Evolutionary conservation across 768 basidiomycete species (phyloP), one percentile per base, ranked within the genome.

Genomic region (Leccinum disarticulatum): DNA sequence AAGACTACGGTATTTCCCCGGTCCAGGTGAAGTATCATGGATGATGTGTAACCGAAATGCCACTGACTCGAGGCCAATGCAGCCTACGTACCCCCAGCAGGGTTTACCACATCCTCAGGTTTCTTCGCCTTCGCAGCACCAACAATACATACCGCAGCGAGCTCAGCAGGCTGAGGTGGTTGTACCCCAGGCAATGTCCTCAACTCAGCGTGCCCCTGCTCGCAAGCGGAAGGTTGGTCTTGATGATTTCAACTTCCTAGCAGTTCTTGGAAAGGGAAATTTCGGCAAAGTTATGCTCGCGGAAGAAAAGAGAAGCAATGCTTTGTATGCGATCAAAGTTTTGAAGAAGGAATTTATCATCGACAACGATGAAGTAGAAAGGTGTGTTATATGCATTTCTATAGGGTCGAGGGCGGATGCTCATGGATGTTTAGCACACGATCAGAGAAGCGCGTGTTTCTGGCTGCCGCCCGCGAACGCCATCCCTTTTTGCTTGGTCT

Each of bases 211-310:
- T 56, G 76, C 78, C 35, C 75, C 74, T 14, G 72, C 80, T 27
- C 80, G 80, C 50, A 88, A 87, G 74, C 84, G 94, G 55, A 96
- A 95, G 73, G 91, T 99, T 61, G 95, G 95, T 2, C 80, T 99
- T 41, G 95, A 98, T 71, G 97, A 98, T 73, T 99, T 99, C 82
- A 98, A 98, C 69, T 98, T 99, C 82, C 78, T 99, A 57, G 95
- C 97, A 27, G 97, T 99, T 15, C 85, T 99, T 38, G 97, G 97
- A 53, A 98, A 98, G 77, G 97, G 97, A 67, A 99, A 98, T 76
- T 99, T 99, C 70, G 97, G 97, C 58, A 99, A 99, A 75, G 97
- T 99, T 76, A 99, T 99, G 97, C 78, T 99, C 60, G 97, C 97
- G 10, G 97, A 99, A 76, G 97, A 99, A 81, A 99, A 99, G 85